Base-by-base conservation (phyloP, 148 eudicot genomes). In the Silene uniflora region DNA sequence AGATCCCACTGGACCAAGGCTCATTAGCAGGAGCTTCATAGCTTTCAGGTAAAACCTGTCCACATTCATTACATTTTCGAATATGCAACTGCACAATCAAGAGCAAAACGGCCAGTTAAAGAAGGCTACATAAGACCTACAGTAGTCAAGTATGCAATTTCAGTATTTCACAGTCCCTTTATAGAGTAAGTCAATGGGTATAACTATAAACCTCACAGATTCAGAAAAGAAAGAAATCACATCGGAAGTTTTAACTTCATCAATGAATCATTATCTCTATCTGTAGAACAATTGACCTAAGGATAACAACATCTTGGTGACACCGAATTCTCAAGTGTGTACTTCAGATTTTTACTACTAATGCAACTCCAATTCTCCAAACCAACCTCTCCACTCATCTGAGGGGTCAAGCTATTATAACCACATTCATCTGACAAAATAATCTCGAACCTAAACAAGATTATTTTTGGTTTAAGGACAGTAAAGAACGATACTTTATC, bases 1-100 rank as follows among this genome's bases (percentile, higher is more conserved):
- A 95, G 69, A 95, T 92, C 68, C 98, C 98, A 74, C 92, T 92
- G 76, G 89, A 87, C 99, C 99, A 95, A 60, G 99, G 97, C 77
- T 95, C 99, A 78, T 89, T 86, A 63, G 88, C 90, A 46, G 94
- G 97, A 77, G 93, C 91, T 78, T 88, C 90, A 77, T 88, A 95
- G 86, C 97, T 95, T 86, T 95, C 97, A 21, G 99, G 99, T 78
- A 95, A 85, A 75, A 85, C 84, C 81, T 95, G 98, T 13, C 97
- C 97, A 69, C 98, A 95, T 87, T 92, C 97, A 75, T 82, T 78
- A 82, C 98, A 95, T 83, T 83, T 95, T 76, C 75, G 96, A 78
- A 85, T 91, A 85, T 82, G 74, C 86, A 92, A 80, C 97, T 95
- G 90, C 71, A 70, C 70, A 78, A 63, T n/a, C 69, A 84, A 69